Evolutionary conservation across 2,329 filamentous ascomycete genomes (phyloP).

Genomic region (Aspergillus phoenicis): DNA sequence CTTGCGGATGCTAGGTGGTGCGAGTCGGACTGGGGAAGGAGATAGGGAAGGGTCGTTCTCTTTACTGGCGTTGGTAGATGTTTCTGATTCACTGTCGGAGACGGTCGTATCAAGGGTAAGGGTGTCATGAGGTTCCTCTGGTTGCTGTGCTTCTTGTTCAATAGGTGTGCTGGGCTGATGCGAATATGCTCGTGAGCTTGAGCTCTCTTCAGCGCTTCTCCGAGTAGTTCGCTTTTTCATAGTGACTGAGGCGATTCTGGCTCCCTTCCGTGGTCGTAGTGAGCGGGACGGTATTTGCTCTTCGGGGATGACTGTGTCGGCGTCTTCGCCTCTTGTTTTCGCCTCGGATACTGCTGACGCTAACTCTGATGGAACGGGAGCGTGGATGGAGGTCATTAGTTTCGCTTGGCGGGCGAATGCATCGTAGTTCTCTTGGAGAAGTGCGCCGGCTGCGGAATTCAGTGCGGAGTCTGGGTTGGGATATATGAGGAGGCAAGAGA

Average conservation of each 20-base stretch:
- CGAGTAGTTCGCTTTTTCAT: slow-evolving; percentile 35
- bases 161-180: slow-evolving; percentile 12
- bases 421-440: slow-evolving; percentile 62
- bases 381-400: slow-evolving; percentile 65
- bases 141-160: slow-evolving; percentile 18
- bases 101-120: slow-evolving; percentile 11
- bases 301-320: slow-evolving; percentile 29
- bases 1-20: slow-evolving; percentile 41
- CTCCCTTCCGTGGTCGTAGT: slow-evolving; percentile 19
- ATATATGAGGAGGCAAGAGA: slow-evolving; percentile 64
- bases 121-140: slow-evolving; percentile 18
- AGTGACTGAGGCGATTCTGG: slow-evolving; percentile 25
- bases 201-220: slow-evolving; percentile 19
- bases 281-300: slow-evolving; percentile 28
- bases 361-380: slow-evolving; percentile 53
- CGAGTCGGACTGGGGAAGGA: slow-evolving; percentile 37
- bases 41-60: slow-evolving; percentile 53
- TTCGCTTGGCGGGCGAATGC: slow-evolving; percentile 59
- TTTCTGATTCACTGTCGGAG: slow-evolving; percentile 31
- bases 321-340: slow-evolving; percentile 57
- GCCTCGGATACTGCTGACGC: slow-evolving; percentile 53
- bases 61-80: slow-evolving; percentile 43
- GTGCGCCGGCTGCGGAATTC: slow-evolving; percentile 61
- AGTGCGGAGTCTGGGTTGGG: slow-evolving; percentile 66
- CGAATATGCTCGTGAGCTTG: background rate